Evolutionary conservation across 228 moss, liverwort and hornwort species (phyloP).

Genomic region (Sphagnum magellanicum): DNA sequence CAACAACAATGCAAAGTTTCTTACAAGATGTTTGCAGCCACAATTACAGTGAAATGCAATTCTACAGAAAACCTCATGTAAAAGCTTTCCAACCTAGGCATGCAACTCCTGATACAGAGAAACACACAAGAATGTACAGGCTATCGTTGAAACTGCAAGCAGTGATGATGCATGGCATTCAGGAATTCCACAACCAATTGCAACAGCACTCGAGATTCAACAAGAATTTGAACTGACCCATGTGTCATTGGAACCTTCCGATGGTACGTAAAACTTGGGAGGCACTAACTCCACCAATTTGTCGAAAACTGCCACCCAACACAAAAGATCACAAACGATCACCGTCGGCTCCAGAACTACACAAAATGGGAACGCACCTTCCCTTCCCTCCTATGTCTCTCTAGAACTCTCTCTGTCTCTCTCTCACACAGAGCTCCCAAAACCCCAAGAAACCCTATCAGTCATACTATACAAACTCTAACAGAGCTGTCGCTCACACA

Average conservation of each 20-base stretch:
- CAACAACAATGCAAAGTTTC: no score
- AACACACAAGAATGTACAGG: no score
- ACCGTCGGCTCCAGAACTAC: background rate
- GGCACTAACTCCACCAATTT: constrained; percentile 81
- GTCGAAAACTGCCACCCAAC: constrained; percentile 60
- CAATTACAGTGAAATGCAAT: no score
- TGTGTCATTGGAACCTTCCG: constrained; percentile 65
- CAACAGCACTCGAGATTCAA: no score
- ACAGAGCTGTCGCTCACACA: background rate
- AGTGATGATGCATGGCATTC: no score
- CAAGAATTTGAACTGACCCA: constrained; percentile 45
- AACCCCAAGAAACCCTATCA: background rate
- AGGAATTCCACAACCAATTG: no score
- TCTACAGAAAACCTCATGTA: no score
- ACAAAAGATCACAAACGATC: background rate
- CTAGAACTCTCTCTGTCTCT: no score
- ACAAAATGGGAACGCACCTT: background rate
- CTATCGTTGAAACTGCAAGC: no score
- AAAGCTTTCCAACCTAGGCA: no score
- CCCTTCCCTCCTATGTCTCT: background rate
- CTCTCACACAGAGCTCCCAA: background rate
- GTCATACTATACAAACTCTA: background rate
- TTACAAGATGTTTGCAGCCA: no score
- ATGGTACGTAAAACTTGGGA: constrained; percentile 68
- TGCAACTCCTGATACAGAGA: no score